These are phyloP conservation scores for Juglanconis juglandina DNA, from an alignment of 2,329 filamentous ascomycete genomes.

Conservation along the genomic window DNA sequence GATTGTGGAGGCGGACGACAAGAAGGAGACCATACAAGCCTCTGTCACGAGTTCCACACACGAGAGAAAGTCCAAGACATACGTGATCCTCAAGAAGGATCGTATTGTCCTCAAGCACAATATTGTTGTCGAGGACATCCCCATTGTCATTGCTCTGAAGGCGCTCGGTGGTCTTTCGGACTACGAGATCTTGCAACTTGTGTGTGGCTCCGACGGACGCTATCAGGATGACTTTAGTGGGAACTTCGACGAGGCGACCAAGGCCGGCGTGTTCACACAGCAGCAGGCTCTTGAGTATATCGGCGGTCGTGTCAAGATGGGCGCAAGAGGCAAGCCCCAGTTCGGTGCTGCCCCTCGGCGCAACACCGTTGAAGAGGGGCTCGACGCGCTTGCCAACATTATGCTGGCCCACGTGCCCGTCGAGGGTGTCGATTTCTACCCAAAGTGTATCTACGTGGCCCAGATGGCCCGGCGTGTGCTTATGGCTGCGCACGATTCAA, in stretches of 20 bases:
- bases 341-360: conserved; percentile 58
- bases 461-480: conserved; percentile 96
- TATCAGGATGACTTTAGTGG: conserved; percentile 95
- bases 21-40: conserved; percentile 90
- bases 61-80: conserved; percentile 96
- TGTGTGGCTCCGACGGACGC: conserved; percentile 78
- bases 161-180: conserved; percentile 92
- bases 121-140: conserved; percentile 87
- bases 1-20: conserved; percentile 88
- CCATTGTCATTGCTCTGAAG: conserved; percentile 88
- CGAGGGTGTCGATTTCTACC: conserved; percentile 85
- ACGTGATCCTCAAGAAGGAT: conserved; percentile 91
- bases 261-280: conserved; percentile 82
- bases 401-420: conserved; percentile 95
- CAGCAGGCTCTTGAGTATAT: conserved; percentile 95
- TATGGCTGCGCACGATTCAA: conserved; percentile 87
- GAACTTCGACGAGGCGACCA: conserved; percentile 90
- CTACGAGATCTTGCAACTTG: conserved; percentile 88
- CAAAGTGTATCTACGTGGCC: conserved; percentile 94
- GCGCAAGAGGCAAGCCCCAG: conserved; percentile 58
- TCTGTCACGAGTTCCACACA: conserved; percentile 98
- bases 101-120: conserved; percentile 88
- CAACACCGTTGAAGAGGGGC: conserved; percentile 83
- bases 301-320: conserved; percentile 82
- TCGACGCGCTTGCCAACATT: conserved; percentile 88